Base-by-base conservation (phyloP, 257 asterid genomes). In the Solanum piurae region DNA sequence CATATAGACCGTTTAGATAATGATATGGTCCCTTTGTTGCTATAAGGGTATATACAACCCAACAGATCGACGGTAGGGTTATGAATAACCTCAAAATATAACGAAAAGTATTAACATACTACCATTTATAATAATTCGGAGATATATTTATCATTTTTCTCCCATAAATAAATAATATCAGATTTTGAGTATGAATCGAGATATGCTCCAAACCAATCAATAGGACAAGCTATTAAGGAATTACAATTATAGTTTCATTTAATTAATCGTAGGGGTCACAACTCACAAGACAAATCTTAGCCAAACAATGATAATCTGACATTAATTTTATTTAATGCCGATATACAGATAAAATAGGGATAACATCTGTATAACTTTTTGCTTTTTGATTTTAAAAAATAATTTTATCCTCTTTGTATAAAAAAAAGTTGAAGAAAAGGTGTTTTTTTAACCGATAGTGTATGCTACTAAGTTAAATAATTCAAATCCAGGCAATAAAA, bases 81-180 rank as follows among this genome's bases (percentile, higher is more conserved):
- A 52, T 52, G 9, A 52, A 52, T 52, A 52, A 18, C n/a, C 62
- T 18, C 9, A 52, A 46, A 46, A 18, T 52, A 52, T 18, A 52
- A 18, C 10, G 1, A 52, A 52, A 18, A 18, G 23, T 52, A 52
- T 52, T 18, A 20, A 18, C 4, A 52, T 52, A 52, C 13, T 1
- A 33, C 14, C 49, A 55, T 18, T 6, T 18, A 18, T 2, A 6
- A 16, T 52, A 16, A 0, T 52, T 6, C 1, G 0, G 0, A 52
- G 4, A 3, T 52, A 52, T 52, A 55, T 55, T 18, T 55, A 55
- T 55, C 64, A 55, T 55, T 55, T 55, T 52, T 52, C 7, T 18
- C 10, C 23, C 0, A 16, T 2, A 52, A 52, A 52, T 66, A 12
- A 66, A 66, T 2, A 12, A 10, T 52, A n/a, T 76, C 8, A 77